Evolutionary conservation across 1,284 basidiomycete species (phyloP), one percentile per base, ranked within the genome.

Genomic region (Puccinia novopanici): DNA sequence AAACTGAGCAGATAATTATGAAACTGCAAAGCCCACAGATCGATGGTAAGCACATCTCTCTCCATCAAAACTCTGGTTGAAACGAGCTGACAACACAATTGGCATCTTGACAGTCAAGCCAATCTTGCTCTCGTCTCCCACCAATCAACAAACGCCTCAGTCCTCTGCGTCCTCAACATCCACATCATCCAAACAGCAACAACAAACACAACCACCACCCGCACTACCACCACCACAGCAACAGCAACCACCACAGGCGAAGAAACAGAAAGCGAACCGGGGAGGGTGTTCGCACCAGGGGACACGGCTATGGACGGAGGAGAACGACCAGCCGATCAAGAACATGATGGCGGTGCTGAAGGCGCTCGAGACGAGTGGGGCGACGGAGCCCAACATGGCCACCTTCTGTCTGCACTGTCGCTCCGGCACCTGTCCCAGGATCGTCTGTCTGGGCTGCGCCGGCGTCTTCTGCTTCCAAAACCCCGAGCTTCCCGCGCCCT

Each of bases 371-470:
- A 59, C 78, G 1, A 57, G 15, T n/a, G 30, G 6, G 13, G 6
- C 50, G 19, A 27, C 27, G 6, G 24, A 52, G 0, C 55, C 57
- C 19, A 63, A 55, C 24, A 30, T 65, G n/a, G 22, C n/a, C 30
- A 12, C 37, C 27, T 80, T 74, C 52, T 80, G 78, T 74, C 45
- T 65, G 0, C 50, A n/a, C 37, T 80, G 78, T 27, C 57, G 59
- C 0, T 50, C 70, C 6, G 71, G 45, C 34, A 80, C 71, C 30
- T 22, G 37, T 13, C 70, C 71, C n/a, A 52, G 71, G 22, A 0
- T 80, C 3, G 50, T 73, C 48, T 80, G 78, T 74, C 50, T 80
- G 5, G 55, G 55, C 22, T 80, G 78, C 65, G 78, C 45, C 15
- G 70, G 24, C 27, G 37, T 59, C 10, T 67, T 52, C 54, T 80